Base-by-base conservation (phyloP, 2,329 filamentous ascomycete species). In the Aspergillus sergii region DNA sequence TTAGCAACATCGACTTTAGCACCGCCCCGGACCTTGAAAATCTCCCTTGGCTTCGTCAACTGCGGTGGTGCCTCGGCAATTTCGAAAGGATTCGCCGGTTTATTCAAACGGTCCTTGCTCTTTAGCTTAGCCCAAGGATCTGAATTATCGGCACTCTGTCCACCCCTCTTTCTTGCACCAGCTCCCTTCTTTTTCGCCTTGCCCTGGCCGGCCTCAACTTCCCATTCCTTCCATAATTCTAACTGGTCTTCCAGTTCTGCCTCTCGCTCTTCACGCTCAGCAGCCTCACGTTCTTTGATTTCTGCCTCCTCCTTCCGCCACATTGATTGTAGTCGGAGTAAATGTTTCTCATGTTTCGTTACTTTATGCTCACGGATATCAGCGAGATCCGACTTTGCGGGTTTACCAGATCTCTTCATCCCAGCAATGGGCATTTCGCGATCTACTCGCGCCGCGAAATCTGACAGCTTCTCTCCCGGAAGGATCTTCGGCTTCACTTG, bases 361-460 rank as follows among this genome's bases (percentile, higher is more conserved):
- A 87, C 84, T 66, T 87, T 85, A 21, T 89, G 85, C 73, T 92
- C 65, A 70, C 77, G 70, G 21, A 74, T 61, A 65, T 79, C 76
- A 4, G 74, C 67, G 3, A 75, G 26, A 55, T 68, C 69, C 21
- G 61, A 60, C 4, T 66, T 61, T 16, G 68, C 66, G 1, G 72
- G 64, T 39, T 72, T 72, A 4, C 65, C 78, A 0, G 84, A 85
- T 71, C 89, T 90, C 67, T 84, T 88, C 61, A 97, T 83, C 0
- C 89, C 89, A 9, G 88, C 82, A 0, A 99, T 80, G 0, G 94
- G 94, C 8, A 98, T 83, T 0, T 92, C 89, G 56, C 92, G 91
- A 74, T 98, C 90, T 8, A 99, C 95, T 34, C 94, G 88, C 12
- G 89, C 87, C 9, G 89, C 83, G 74, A 96, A 99, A 58, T 96